Evolutionary conservation across 805 yeast genomes (phyloP).

Genomic region (Yarrowia bubula): DNA sequence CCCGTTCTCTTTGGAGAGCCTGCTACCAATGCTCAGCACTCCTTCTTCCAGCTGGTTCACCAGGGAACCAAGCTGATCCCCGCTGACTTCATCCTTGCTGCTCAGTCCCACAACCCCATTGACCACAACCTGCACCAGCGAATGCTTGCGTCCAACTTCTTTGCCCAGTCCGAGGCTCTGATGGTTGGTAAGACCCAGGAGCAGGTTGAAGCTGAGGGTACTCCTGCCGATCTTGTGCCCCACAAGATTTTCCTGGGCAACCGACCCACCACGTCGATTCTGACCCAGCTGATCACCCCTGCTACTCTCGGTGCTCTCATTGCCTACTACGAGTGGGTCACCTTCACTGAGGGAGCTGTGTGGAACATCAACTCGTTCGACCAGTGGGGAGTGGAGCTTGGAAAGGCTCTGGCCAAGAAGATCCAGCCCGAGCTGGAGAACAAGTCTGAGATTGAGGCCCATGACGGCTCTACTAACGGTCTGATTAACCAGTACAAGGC

Average conservation of each 20-base stretch:
- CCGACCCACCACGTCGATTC: slow-evolving; percentile 97
- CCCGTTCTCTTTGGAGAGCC: slow-evolving; percentile 97
- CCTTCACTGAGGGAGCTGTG: slow-evolving; percentile 97
- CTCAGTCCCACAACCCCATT: slow-evolving; percentile 96
- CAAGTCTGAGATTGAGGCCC: slow-evolving; percentile 54
- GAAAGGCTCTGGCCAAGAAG: slow-evolving; percentile 95
- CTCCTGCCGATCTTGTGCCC: slow-evolving; percentile 79
- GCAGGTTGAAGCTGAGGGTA: slow-evolving; percentile 85
- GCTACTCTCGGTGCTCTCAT: slow-evolving; percentile 94
- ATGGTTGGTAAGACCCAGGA: slow-evolving; percentile 87
- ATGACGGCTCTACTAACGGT: slow-evolving; percentile 88
- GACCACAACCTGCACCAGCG: slow-evolving; percentile 91
- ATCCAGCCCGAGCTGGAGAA: slow-evolving; percentile 85
- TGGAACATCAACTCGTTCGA: slow-evolving; percentile 99
- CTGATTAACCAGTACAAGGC: slow-evolving; percentile 92
- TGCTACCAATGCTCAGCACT: slow-evolving; percentile 98
- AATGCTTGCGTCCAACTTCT: slow-evolving; percentile 98
- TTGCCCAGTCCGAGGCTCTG: slow-evolving; percentile 96
- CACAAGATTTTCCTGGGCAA: slow-evolving; percentile 97
- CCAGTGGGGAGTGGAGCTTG: slow-evolving; percentile 99
- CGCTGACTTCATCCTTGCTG: slow-evolving; percentile 94
- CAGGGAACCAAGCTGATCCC: slow-evolving; percentile 99
- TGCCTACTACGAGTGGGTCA: slow-evolving; percentile 96
- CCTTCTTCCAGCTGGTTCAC: slow-evolving; percentile 98
- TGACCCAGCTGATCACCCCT: slow-evolving; percentile 94